These are phyloP conservation scores for Dictyostelium citrinum DNA, from an alignment of 78 protist species.

Conservation along the genomic window DNA sequence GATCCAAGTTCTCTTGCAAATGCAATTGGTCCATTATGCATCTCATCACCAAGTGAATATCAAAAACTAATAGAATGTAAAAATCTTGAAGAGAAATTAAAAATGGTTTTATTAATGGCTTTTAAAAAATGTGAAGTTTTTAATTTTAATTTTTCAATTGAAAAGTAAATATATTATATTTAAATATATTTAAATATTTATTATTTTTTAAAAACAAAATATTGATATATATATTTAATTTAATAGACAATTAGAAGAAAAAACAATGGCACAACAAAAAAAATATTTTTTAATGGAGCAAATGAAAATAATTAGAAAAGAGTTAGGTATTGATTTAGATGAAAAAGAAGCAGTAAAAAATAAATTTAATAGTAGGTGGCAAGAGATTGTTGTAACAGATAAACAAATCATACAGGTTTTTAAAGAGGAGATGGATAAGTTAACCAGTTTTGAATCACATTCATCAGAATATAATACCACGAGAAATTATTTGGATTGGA, in stretches of 20 bases:
- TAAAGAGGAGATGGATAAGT: constrained; percentile 70
- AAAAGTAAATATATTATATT: not conserved
- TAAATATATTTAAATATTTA: too few species aligned
- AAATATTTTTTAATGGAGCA: constrained; percentile 39
- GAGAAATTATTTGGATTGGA: constrained; percentile 97
- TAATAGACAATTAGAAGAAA: constrained; percentile 52
- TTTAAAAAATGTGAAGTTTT: constrained; percentile 6
- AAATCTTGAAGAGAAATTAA: not conserved
- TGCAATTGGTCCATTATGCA: constrained; percentile 4
- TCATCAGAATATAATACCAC: constrained; percentile 92
- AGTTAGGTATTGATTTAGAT: constrained; percentile 56
- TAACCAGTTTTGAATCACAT: constrained; percentile 45
- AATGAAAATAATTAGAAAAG: constrained; percentile 36
- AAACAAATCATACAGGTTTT: constrained; percentile 12
- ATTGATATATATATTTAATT: not conserved
- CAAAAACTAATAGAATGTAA: not conserved
- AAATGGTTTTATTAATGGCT: not conserved
- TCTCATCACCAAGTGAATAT: not conserved
- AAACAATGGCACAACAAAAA: constrained; percentile 27
- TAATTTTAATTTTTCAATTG: constrained; percentile 23
- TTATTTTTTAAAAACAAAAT: not conserved
- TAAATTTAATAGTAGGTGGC: constrained; percentile 53
- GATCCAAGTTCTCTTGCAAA: constrained; percentile 1
- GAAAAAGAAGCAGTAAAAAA: constrained; percentile 54
- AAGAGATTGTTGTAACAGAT: not conserved